Conservation (phyloP, 2,329 filamentous ascomycete genomes). For the Aspergillus ochraceus region DNA sequence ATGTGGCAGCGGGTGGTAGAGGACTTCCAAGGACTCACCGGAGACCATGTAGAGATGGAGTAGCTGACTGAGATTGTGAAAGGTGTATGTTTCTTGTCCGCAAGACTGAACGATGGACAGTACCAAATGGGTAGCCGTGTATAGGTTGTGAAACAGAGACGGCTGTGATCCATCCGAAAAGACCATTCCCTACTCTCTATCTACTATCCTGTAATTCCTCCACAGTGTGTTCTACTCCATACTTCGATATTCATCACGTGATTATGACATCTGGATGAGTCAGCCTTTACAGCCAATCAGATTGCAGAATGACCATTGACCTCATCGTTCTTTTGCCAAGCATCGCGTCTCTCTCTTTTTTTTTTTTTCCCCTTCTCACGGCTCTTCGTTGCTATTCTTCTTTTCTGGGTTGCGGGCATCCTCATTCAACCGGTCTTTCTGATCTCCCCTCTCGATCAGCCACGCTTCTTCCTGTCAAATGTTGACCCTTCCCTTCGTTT, state of each 20-base stretch:
- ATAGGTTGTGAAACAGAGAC: too few relatives aligned
- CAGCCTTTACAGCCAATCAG: conserved; percentile 21
- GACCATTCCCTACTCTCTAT: too few relatives aligned
- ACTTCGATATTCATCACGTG: neutral
- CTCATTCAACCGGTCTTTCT: conserved; percentile 7
- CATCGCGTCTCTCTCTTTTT: conserved; percentile 7
- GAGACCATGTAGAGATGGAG: conserved; percentile 24
- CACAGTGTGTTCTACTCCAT: too few relatives aligned
- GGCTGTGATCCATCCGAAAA: too few relatives aligned
- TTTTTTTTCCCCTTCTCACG: neutral
- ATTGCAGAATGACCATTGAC: conserved; percentile 17
- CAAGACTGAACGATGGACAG: too few relatives aligned
- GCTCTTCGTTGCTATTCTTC: neutral
- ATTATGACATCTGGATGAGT: conserved; percentile 18
- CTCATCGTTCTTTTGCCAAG: conserved; percentile 25
- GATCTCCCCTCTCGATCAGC: neutral
- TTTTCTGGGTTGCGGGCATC: neutral
- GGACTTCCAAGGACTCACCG: conserved; percentile 49
- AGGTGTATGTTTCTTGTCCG: too few relatives aligned
- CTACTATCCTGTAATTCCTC: too few relatives aligned
- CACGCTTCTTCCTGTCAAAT: neutral
- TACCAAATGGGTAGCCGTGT: too few relatives aligned
- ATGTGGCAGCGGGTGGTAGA: conserved; percentile 52
- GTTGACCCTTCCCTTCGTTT: neutral
- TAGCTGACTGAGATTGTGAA: neutral